Evolutionary conservation across 2,329 filamentous ascomycete genomes (phyloP).

Genomic region (Aaosphaeria pasadenensis): DNA sequence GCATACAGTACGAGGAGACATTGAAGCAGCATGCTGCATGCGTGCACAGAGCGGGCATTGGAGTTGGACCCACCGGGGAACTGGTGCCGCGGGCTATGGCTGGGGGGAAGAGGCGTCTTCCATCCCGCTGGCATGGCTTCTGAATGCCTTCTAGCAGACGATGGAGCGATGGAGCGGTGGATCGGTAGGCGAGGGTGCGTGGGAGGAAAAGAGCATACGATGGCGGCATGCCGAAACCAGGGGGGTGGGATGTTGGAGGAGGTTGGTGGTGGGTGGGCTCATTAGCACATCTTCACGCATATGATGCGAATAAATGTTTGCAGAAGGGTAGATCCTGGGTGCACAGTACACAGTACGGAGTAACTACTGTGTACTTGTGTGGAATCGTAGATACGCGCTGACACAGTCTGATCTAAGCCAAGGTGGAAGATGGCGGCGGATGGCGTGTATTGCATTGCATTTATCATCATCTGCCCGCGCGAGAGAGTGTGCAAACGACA

Average conservation of each 20-base stretch:
- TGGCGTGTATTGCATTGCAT: background rate
- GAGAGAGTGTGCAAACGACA: too few species aligned
- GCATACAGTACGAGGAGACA: too few species aligned
- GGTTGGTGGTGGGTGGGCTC: background rate
- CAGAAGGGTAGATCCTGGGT: too few species aligned
- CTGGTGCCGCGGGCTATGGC: slow-evolving; percentile 22
- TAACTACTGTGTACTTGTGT: too few species aligned
- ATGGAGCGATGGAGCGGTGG: background rate
- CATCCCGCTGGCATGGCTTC: slow-evolving; percentile 19
- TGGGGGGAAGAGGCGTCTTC: slow-evolving; percentile 8
- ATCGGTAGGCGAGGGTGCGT: background rate
- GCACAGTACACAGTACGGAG: too few species aligned
- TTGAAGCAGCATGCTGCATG: too few species aligned
- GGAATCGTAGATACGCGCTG: slow-evolving; percentile 10
- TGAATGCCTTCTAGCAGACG: slow-evolving; percentile 7
- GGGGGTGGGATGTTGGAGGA: background rate
- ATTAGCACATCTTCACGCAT: too few species aligned
- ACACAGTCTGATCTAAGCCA: slow-evolving; percentile 27
- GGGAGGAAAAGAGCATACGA: background rate
- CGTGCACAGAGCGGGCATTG: slow-evolving; percentile 1
- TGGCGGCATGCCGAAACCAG: background rate
- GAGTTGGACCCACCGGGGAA: slow-evolving; percentile 30
- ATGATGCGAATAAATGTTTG: too few species aligned
- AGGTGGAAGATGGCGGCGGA: background rate
- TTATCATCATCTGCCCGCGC: too few species aligned